Evolutionary conservation across 2,329 filamentous ascomycete genomes (phyloP).

Genomic region (Botryotinia calthae): DNA sequence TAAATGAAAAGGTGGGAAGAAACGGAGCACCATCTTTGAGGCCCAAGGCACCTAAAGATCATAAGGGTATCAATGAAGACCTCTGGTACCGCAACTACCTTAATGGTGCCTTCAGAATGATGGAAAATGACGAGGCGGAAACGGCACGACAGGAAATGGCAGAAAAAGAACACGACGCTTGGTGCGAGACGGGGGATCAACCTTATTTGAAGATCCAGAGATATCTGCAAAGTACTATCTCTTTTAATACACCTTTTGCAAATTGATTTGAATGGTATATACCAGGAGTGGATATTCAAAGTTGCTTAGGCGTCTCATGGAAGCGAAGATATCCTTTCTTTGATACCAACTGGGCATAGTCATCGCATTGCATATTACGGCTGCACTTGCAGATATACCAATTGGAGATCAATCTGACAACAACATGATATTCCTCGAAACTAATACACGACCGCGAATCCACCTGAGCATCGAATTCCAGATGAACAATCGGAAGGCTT

Average conservation of each 20-base stretch:
- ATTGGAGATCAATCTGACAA: not conserved
- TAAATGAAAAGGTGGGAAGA: constrained; percentile 1
- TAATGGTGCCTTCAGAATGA: not conserved
- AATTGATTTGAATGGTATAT: not conserved
- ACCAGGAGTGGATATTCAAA: not conserved
- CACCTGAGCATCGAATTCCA: not conserved
- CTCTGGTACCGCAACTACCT: not conserved
- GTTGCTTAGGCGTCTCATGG: not conserved
- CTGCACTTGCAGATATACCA: not conserved
- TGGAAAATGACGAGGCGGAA: not conserved
- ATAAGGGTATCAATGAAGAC: constrained; percentile 11
- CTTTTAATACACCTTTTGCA: not conserved
- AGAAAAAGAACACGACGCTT: not conserved
- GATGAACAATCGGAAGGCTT: not conserved
- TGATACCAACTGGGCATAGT: not conserved
- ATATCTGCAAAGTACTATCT: not conserved
- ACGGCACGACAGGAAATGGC: not conserved
- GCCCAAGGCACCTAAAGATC: not conserved
- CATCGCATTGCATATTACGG: not conserved
- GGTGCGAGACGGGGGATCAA: not conserved
- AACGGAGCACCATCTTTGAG: not conserved
- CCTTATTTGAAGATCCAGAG: not conserved
- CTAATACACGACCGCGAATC: not conserved
- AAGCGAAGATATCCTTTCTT: not conserved
- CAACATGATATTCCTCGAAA: not conserved